Evolutionary conservation across 768 basidiomycete genomes (phyloP).

Genomic region (Lactarius deliciosus): DNA sequence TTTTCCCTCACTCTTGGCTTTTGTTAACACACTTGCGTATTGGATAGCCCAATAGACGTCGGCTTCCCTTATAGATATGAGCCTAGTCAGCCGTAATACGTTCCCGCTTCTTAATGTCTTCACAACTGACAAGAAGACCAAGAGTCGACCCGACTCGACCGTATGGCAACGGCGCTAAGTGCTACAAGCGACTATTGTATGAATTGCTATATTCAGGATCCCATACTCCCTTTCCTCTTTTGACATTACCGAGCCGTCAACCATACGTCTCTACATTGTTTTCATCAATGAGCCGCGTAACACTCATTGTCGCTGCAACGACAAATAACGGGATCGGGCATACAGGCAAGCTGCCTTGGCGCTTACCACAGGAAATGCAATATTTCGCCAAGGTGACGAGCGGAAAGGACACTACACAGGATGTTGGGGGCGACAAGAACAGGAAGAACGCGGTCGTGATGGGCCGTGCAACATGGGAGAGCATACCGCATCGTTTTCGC

Average conservation of each 20-base stretch:
- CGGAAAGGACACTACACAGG: constrained; percentile 47
- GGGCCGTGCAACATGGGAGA: constrained; percentile 98
- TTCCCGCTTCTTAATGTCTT: not conserved
- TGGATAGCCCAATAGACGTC: not conserved
- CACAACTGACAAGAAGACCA: not conserved
- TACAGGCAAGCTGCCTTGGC: constrained; percentile 80
- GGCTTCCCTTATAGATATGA: not conserved
- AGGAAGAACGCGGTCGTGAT: constrained; percentile 79
- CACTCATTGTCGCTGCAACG: constrained; percentile 94
- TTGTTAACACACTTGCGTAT: not conserved
- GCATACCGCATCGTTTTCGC: constrained; percentile 81
- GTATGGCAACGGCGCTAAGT: no score
- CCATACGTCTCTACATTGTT: not conserved
- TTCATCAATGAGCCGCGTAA: constrained; percentile 35
- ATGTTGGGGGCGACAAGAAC: not conserved
- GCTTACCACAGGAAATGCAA: constrained; percentile 81
- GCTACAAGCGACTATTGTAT: no score
- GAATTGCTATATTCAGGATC: no score
- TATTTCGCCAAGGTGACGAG: constrained; percentile 87
- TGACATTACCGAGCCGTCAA: not conserved
- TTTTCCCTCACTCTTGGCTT: not conserved
- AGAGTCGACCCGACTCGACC: no score
- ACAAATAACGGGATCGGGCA: constrained; percentile 83
- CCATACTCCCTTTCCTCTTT: not conserved
- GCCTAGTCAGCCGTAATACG: not conserved